These are phyloP conservation scores for Phytophthora citrophthora DNA, from an alignment of 352 stramenopile species.

Conservation along the genomic window DNA sequence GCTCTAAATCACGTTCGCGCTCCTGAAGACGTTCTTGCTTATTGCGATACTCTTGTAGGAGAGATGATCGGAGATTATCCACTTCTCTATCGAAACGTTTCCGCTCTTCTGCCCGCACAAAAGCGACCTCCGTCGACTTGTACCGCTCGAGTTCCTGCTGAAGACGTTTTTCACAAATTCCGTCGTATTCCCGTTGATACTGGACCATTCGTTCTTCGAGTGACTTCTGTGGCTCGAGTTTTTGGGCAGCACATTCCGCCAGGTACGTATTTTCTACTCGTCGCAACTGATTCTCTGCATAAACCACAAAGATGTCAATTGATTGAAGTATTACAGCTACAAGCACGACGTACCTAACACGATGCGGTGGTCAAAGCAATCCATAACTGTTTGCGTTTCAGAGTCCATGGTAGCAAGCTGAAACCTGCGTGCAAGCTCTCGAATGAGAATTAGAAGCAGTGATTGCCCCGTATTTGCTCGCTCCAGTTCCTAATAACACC, in stretches of 20 bases:
- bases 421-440: slow-evolving; percentile 42
- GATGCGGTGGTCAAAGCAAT: slow-evolving; percentile 72
- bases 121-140: slow-evolving; percentile 53
- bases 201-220: slow-evolving; percentile 70
- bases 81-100: slow-evolving; percentile 60
- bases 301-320: neutral
- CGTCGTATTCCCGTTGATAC: slow-evolving; percentile 76
- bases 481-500: slow-evolving; percentile 25
- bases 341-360: slow-evolving; percentile 39
- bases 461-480: slow-evolving; percentile 18
- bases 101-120: slow-evolving; percentile 67
- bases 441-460: slow-evolving; percentile 43
- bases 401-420: slow-evolving; percentile 49
- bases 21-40: slow-evolving; percentile 57
- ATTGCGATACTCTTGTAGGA: slow-evolving; percentile 58
- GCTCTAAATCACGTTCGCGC: slow-evolving; percentile 65
- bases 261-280: slow-evolving; percentile 71
- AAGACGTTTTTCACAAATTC: slow-evolving; percentile 55
- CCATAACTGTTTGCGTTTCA: slow-evolving; percentile 62
- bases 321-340: neutral
- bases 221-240: slow-evolving; percentile 40
- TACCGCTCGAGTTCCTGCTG: slow-evolving; percentile 65
- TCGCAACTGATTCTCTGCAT: slow-evolving; percentile 68
- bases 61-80: slow-evolving; percentile 44
- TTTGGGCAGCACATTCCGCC: slow-evolving; percentile 44